Evolutionary conservation across 345 rosid species (phyloP), one percentile per base, ranked within the genome.

Genomic region (Hypericum perforatum): DNA sequence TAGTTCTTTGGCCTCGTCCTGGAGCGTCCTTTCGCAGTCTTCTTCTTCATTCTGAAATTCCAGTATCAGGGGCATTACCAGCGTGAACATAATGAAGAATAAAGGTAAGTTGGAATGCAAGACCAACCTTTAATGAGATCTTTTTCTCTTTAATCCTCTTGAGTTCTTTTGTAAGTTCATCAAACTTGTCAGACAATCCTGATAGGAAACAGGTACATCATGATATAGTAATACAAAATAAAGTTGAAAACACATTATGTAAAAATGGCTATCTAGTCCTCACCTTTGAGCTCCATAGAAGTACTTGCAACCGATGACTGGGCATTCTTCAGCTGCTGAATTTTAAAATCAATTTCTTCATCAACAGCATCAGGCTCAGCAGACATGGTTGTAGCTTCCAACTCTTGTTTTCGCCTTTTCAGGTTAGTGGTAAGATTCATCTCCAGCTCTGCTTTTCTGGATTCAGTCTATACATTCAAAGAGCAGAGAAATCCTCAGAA

Each of bases 361-460:
- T 74, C 69, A 49, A 78, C 56, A 45, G 61, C 65, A 40, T 85
- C 95, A 74, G 76, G 70, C 52, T 92, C 95, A 22, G 78, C 72
- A 42, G 84, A 76, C 54, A 84, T 76, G 68, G 80, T 69, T 43
- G 77, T 65, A 52, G 85, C 86, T 71, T 92, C 85, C 69, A 88
- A 79, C 76, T 88, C 96, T 71, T 76, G 86, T 67, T 70, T 88
- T 65, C 90, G 81, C 76, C 98, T 82, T 83, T 78, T 80, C 66
- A 92, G 80, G 67, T 88, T 92, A 56, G 98, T 83, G 59, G 94
- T 66, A 40, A 92, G 76, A 70, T 92, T 88, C 46, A 85, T 74
- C 81, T 92, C 98, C 39, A 92, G 81, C 76, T 92, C 96, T 5
- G 98, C 84, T 74, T 92, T 92, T 75, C 96, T 85, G 13, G 94